Evolutionary conservation across 2,329 filamentous ascomycete species (phyloP), one percentile per base, ranked within the genome.

Genomic region (Clonostachys rosea): DNA sequence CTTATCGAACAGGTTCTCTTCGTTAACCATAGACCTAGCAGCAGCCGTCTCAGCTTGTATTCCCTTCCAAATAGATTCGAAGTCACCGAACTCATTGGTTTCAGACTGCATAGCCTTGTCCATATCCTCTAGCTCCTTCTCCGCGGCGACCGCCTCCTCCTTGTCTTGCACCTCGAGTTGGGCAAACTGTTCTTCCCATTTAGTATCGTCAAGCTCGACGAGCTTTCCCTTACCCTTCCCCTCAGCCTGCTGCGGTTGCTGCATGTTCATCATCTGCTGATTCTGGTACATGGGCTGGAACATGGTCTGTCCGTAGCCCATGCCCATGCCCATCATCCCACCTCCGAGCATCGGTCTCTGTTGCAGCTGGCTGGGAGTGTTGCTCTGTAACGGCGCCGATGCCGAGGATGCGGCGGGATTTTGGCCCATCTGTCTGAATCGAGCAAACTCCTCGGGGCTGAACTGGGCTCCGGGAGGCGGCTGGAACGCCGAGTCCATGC

Each of bases 181-280:
- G 48, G 90, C 88, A 66, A 99, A 99, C 66, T 97, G 91, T 58
- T 91, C 89, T 68, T 97, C 92, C 94, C 94, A 97, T 61, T 95
- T 87, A 60, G 86, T 75, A 57, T 99, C 92, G 63, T 96, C 90
- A 20, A 97, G 79, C 70, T 97, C 94, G 12, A 97, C 86, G 70
- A 97, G 82, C 67, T 95, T 95, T 37, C 88, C 91, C 65, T 97
- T 97, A 49, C 87, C 89, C 66, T 91, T 87, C 44, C 69, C 74
- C 53, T 80, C 75, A 45, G 69, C 66, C 49, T 72, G 69, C 56
- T 71, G 73, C 57, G 74, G 73, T 53, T 71, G 62, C 52, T 70
- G 71, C 59, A 74, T 60, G 58, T 75, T 62, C 55, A 68, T 65
- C 41, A 43, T 45, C 40, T 52, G 46, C 11, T 71, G 67, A 34